A percentile compares a stretch with the other conserved stretches of the same genome.
phyloP scores from a whole-genome alignment of 768 basidiomycete species.

The Harrya chromipes region DNA sequence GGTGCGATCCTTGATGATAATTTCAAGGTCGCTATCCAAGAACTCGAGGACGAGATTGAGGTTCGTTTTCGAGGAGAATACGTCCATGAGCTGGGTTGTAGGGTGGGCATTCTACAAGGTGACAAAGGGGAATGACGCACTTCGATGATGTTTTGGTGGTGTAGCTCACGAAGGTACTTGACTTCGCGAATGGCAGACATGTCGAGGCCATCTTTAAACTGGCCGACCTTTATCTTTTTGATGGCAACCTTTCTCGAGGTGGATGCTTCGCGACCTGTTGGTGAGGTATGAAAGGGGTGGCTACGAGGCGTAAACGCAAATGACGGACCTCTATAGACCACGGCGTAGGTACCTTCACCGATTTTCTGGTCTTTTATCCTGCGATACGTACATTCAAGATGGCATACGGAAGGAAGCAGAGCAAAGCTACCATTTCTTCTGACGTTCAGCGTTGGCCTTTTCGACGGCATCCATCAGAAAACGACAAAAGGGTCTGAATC shows the following conservation, averaged over 20 bases:
- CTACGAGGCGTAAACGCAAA: background rate
- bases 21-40: slow-evolving; percentile 93
- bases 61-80: slow-evolving; percentile 95
- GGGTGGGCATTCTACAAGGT: background rate
- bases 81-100: slow-evolving; percentile 76
- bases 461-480: slow-evolving; percentile 75
- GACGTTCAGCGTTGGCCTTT: slow-evolving; percentile 68
- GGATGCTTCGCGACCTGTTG: slow-evolving; percentile 64
- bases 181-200: slow-evolving; percentile 99
- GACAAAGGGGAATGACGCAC: slow-evolving; percentile 39
- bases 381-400: slow-evolving; percentile 11
- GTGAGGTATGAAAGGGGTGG: slow-evolving; percentile 1
- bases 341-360: slow-evolving; percentile 93
- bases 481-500: too few species aligned
- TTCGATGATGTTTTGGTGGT: slow-evolving; percentile 94
- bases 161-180: slow-evolving; percentile 91
- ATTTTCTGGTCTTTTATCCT: slow-evolving; percentile 83
- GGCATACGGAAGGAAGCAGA: background rate
- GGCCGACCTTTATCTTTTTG: slow-evolving; percentile 96
- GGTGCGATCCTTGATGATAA: slow-evolving; percentile 90
- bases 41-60: slow-evolving; percentile 97
- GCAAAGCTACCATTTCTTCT: slow-evolving; percentile 57
- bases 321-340: slow-evolving; percentile 81
- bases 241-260: slow-evolving; percentile 90
- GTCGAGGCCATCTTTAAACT: slow-evolving; percentile 96